Percentiles rank a stretch among this genome's conserved stretches.
Evolutionary conservation across 768 basidiomycete species (phyloP).

Genomic region (Kwoniella botswanensis): DNA sequence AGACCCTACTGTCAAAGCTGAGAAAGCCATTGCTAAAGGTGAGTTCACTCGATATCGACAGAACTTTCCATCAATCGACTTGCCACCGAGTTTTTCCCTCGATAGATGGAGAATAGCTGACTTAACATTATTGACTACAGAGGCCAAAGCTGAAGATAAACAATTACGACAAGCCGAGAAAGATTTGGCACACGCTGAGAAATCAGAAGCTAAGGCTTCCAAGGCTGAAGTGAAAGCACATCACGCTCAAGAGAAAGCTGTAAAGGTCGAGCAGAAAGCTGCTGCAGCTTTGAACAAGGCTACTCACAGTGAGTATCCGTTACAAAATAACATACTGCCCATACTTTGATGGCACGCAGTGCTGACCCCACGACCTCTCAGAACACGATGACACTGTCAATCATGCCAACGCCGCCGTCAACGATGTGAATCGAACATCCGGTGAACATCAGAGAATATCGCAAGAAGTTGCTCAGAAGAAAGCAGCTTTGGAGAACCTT

Average conservation of each 20-base stretch:
- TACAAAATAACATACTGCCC: too few species aligned
- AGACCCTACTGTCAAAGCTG: conserved; percentile 49
- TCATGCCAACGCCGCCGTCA: conserved; percentile 26
- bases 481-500: conserved; percentile 35
- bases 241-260: conserved; percentile 61
- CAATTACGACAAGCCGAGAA: conserved; percentile 65
- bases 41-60: conserved; percentile 12
- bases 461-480: conserved; percentile 42
- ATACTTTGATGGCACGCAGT: too few species aligned
- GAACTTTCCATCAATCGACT: background rate
- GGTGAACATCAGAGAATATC: conserved; percentile 39
- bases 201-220: conserved; percentile 63
- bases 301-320: conserved; percentile 56
- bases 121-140: conserved; percentile 9
- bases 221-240: conserved; percentile 59
- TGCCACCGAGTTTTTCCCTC: background rate
- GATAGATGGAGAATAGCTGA: too few species aligned
- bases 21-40: conserved; percentile 52
- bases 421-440: conserved; percentile 16
- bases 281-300: conserved; percentile 65
- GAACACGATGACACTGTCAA: conserved; percentile 26
- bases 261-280: conserved; percentile 64
- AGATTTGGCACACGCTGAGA: conserved; percentile 65
- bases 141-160: conserved; percentile 61
- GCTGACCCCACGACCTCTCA: background rate